Evolutionary conservation across 352 stramenopile species (phyloP), one percentile per base, ranked within the genome.

Genomic region (Phytopythium chamaehyphon): DNA sequence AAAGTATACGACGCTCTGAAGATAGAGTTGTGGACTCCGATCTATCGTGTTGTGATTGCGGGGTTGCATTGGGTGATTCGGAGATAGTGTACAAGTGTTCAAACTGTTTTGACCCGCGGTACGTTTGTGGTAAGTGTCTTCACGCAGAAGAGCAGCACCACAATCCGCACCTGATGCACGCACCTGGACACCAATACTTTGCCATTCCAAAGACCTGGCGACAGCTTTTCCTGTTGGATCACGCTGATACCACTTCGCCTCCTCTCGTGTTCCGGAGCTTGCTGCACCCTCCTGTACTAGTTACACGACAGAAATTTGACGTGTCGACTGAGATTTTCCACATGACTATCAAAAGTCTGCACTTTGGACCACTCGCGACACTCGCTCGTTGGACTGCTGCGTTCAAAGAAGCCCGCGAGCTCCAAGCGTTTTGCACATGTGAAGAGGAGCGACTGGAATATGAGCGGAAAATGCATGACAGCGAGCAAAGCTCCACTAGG

Each of bases 141-240:
- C 40, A 35, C 2, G 55, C 50, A n/a, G 80, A 91, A 57, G 80
- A 91, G 49, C 54, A 56, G 11, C 44, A 55, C 9, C 64, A 62
- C 33, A 67, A 84, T 23, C 80, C 76, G 12, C 78, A 78, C 26
- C 44, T 59, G 1, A 66, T 80, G 56, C 81, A 89, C 40, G 62
- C 69, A 1, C 73, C 75, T 22, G 81, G 81, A 7, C 81, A 91
- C 47, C 45, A 86, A 23, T 91, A 91, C 55, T 73, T 86, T 46
- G 81, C 65, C 11, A 58, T 87, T 21, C 74, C 77, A 3, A 62
- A 61, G 11, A 37, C 51, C 2, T 89, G 77, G 77, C 62, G 66
- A 11, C 50, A 62, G 8, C 51, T 55, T n/a, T 66, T 79, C 16
- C 62, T 62, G 37, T 51, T 68, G 21, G 43, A 49, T 1, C 53